phyloP scores from a whole-genome alignment of 805 yeast species.

The Teunomyces atbi region DNA sequence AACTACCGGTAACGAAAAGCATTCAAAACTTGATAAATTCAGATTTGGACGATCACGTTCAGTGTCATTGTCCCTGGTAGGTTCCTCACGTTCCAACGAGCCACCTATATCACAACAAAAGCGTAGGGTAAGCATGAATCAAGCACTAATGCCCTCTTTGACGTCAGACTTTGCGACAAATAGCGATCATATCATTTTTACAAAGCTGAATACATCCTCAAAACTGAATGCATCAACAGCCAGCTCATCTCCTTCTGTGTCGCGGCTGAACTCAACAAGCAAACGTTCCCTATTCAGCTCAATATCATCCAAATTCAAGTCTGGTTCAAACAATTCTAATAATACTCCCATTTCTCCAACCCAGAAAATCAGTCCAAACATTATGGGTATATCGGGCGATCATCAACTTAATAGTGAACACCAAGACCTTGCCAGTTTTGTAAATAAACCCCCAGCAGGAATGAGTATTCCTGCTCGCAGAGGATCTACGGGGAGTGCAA shows the following conservation, averaged over 20 bases:
- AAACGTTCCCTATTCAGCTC: constrained; percentile 36
- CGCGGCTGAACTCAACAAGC: constrained; percentile 16
- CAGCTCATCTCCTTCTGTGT: constrained; percentile 13
- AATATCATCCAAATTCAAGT: constrained; percentile 40
- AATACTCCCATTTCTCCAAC: neutral
- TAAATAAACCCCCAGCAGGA: constrained; percentile 28
- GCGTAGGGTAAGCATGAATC: constrained; percentile 11
- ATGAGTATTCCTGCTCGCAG: neutral
- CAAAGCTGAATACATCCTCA: constrained; percentile 1
- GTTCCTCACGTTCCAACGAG: constrained; percentile 5
- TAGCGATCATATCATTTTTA: neutral
- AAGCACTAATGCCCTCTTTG: neutral
- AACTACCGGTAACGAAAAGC: constrained; percentile 4
- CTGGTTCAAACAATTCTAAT: neutral
- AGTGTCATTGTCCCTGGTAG: constrained; percentile 13
- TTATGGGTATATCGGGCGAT: constrained; percentile 8
- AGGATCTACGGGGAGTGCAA: neutral
- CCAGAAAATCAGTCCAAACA: constrained; percentile 14
- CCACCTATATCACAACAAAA: constrained; percentile 4
- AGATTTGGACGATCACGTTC: constrained; percentile 29
- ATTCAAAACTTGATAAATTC: constrained; percentile 22
- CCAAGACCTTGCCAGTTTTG: constrained; percentile 23
- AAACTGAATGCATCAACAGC: neutral
- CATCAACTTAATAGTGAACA: neutral
- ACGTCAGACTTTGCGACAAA: constrained; percentile 1